Evolutionary conservation across 2,329 filamentous ascomycete genomes (phyloP), one percentile per base, ranked within the genome.

Genomic region (Lachnellula occidentalis): DNA sequence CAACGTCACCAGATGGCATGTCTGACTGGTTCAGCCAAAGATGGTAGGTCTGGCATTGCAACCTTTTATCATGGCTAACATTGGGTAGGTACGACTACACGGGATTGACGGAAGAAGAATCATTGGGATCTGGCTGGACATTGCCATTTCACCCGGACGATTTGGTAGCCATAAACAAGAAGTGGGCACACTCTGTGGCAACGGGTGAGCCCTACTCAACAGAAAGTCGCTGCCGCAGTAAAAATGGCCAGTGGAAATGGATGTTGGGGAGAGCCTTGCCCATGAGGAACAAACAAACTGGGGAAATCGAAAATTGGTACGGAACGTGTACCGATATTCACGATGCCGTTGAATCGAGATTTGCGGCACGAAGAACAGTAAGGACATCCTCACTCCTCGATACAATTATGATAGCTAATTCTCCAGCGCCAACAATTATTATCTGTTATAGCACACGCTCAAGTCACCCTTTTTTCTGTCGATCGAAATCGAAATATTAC

Each of bases 311-410:
- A 55, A 90, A 88, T 66, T 92, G 88, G 88, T 90, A 88, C 63
- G 88, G 87, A 15, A 90, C 87, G 1, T 90, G 85, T 64, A 91
- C 88, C 12, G 88, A 92, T 59, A 87, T 91, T 17, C 85, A 92
- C 64, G 87, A 91, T 58, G 77, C 83, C 43, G 85, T 91, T 3
- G 78, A 87, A 64, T 80, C 85, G 14, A 83, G 86, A 56, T 76
- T 86, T 57, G 78, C 78, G 48, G 85, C 85, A 15, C 83, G 82
- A 57, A 78, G 82, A 54, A 86, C 80, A 17, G 78, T 62, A 58
- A 58, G 58, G 8, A 42, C 21, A 19, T 9, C 15, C 31, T 22
- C 5, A 41, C 9, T 7, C 19, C 12, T 22, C 4, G 14, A 6
- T 36, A 36, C 21, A 39, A 51, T 45, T 8, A 27, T 41, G 8